Base-by-base conservation (phyloP, 2,329 filamentous ascomycete genomes). In the Sclerotinia nivalis region DNA sequence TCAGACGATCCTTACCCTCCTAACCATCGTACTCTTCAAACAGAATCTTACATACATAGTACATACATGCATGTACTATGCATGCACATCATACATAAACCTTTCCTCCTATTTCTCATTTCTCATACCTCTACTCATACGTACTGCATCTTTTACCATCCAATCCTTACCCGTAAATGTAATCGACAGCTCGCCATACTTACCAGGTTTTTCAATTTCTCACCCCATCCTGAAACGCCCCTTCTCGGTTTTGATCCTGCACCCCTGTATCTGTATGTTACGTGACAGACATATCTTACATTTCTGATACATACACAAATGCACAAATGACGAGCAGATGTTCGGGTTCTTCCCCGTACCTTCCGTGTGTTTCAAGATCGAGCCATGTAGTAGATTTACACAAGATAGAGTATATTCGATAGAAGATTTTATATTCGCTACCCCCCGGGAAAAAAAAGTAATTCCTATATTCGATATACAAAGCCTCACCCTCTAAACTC, bases 401-500 rank as follows among this genome's bases (percentile, higher is more conserved):
- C 31, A 56, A 34, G 13, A 43, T 43, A 43, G 5, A 43, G 12
- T 40, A 40, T 7, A n/a, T 13, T 25, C 7, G 7, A 43, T n/a
- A 10, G 12, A 40, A 61, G 25, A 47, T 31, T 50, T 37, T 37
- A 52, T 52, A 64, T 52, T 64, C 47, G 47, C 47, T 28, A 40
- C n/a, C 47, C n/a, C 7, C 18, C 7, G 12, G 5, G 34, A 49
- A 37, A 34, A 47, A 40, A 12, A 18, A 18, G 10, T 28, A 15
- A 22, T 69, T 60, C 70, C 58, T 68, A 70, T 68, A 58, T 66
- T 58, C 64, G 58, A 64, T 66, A 72, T 73, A 68, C 73, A 73
- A 70, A 71, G 20, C 12, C 54, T 22, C 45, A 31, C 56, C 69
- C 70, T 75, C 68, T 72, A 49, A 76, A 76, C 75, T 71, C 76